A percentile compares a stretch with the other conserved stretches of the same genome.
Evolutionary conservation across 441 rosid genomes (phyloP).

Genomic region (Dalechampia spathulata): DNA sequence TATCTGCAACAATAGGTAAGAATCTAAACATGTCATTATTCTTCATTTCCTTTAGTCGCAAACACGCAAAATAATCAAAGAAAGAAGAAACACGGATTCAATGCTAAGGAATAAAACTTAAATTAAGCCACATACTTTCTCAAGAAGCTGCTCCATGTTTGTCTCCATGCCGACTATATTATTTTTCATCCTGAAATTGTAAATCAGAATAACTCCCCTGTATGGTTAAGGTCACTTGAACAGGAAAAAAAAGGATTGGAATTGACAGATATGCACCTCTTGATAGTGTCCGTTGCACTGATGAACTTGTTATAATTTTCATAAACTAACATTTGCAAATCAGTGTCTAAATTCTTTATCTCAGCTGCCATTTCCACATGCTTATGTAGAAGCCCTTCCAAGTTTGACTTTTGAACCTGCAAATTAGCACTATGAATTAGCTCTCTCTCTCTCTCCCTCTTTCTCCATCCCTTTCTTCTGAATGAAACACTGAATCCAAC

Average conservation of each 20-base stretch:
- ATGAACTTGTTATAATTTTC: slow-evolving; percentile 97
- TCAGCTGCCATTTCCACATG: slow-evolving; percentile 99
- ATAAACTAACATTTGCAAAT: slow-evolving; percentile 93
- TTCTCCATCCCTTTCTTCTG: no score
- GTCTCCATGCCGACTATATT: slow-evolving; percentile 97
- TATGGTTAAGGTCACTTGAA: no score
- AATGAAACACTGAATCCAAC: background rate
- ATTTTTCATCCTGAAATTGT: slow-evolving; percentile 78
- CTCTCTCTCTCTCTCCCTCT: no score
- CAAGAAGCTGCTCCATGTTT: slow-evolving; percentile 93
- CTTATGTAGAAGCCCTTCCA: slow-evolving; percentile 80
- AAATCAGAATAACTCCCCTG: no score
- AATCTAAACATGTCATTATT: slow-evolving; percentile 3
- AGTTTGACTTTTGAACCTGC: slow-evolving; percentile 72
- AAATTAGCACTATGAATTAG: background rate
- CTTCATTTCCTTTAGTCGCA: background rate
- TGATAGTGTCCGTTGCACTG: slow-evolving; percentile 96
- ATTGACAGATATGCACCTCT: slow-evolving; percentile 39
- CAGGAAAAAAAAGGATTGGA: background rate
- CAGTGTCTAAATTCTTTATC: slow-evolving; percentile 96
- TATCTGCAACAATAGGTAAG: slow-evolving; percentile 45
- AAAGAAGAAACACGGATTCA: background rate
- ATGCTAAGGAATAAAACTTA: background rate
- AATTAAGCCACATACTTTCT: slow-evolving; percentile 43
- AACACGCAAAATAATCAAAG: background rate